Percentiles rank a stretch among this genome's conserved stretches.
phyloP scores from a whole-genome alignment of 306 rosid genomes.

The Lagenaria siceraria region DNA sequence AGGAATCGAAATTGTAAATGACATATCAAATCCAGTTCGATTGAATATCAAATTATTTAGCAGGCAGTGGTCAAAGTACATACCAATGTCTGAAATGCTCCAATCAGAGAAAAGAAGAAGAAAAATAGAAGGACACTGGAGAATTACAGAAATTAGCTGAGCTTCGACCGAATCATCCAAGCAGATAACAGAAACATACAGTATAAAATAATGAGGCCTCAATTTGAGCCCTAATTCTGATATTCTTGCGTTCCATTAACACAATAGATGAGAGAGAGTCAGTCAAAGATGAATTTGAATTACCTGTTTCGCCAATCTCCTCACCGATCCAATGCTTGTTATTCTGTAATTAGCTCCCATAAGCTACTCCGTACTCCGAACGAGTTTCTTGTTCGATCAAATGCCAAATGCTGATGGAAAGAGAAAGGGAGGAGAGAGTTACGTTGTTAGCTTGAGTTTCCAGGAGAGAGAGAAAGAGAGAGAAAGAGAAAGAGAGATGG shows the following conservation, averaged over 20 bases:
- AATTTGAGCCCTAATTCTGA: conserved; percentile 12
- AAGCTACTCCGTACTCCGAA: not conserved
- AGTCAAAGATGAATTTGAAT: conserved; percentile 8
- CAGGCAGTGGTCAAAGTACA: not conserved
- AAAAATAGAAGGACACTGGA: not conserved
- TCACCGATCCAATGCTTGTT: conserved; percentile 10
- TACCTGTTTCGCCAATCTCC: not conserved
- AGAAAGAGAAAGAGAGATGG: conserved; percentile 2
- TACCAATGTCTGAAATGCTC: not conserved
- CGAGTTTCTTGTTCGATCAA: conserved; percentile 1
- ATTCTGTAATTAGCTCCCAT: not conserved
- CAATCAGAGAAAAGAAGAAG: not conserved
- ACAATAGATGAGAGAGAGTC: conserved; percentile 1
- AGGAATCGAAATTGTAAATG: not conserved
- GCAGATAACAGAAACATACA: not conserved
- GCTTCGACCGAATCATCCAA: not conserved
- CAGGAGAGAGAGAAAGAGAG: not conserved
- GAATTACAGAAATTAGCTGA: not conserved
- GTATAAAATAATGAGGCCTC: not conserved
- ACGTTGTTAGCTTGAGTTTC: conserved; percentile 6
- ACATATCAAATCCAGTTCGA: not conserved
- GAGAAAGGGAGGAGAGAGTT: conserved; percentile 6
- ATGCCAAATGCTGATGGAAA: conserved; percentile 8
- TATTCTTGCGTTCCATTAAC: not conserved
- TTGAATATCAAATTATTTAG: not conserved